phyloP scores from a whole-genome alignment of 106 monocot genomes.

The Gastrodia elata region DNA sequence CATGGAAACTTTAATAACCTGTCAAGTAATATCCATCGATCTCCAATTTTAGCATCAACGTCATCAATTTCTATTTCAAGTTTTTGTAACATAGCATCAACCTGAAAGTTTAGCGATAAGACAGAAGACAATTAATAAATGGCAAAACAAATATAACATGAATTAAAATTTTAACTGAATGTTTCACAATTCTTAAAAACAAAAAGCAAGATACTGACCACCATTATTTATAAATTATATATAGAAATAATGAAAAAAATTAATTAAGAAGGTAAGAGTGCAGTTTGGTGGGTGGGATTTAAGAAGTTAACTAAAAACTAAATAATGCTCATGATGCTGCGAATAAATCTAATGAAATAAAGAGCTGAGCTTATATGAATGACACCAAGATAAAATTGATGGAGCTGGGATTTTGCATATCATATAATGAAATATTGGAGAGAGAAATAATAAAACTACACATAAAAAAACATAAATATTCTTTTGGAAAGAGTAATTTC shows the following conservation, averaged over 20 bases:
- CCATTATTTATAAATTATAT: neutral
- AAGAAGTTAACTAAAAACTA: neutral
- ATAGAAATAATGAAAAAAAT: neutral
- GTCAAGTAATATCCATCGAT: constrained; percentile 84
- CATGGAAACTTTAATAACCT: constrained; percentile 34
- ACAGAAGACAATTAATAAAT: neutral
- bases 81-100: constrained; percentile 80
- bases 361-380: neutral
- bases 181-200: neutral
- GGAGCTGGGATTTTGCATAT: neutral
- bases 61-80: constrained; percentile 93
- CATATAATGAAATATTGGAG: neutral
- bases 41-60: constrained; percentile 85
- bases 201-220: neutral
- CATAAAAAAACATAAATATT: neutral
- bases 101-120: constrained; percentile 22
- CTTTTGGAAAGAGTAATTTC: too few species aligned
- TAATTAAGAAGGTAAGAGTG: neutral
- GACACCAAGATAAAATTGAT: neutral
- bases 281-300: neutral
- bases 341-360: neutral
- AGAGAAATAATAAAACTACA: neutral
- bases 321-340: neutral
- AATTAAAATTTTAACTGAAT: neutral
- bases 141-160: neutral